Base-by-base conservation (phyloP, 352 stramenopile species). In the Thalassiosira livingstoniorum region DNA sequence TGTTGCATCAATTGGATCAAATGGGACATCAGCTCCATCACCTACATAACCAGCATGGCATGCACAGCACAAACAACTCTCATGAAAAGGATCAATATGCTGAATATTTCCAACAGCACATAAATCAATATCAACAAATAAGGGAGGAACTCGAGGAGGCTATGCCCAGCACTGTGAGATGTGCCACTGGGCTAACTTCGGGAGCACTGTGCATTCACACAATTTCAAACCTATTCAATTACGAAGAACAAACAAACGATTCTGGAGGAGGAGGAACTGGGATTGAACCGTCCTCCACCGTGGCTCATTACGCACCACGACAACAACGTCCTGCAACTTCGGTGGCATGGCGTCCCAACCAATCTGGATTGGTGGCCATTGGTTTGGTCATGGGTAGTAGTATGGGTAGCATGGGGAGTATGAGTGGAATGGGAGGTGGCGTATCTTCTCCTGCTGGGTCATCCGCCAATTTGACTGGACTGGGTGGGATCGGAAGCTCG, bases 151-250 rank as follows among this genome's bases (percentile, higher is more conserved):
- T n/a, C n/a, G 4, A 11, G 47, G 4, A 58, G 5, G 39, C 39
- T 29, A 27, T 63, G 15, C 34, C 63, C 13, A 21, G 39, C n/a
- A 47, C 45, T 18, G 66, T 85, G 25, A 37, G 71, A 78, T 82
- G 87, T 73, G 87, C 87, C 37, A 94, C 89, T 11, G 89, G 89
- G 62, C 63, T 91, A 5, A 90, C 83, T 1, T 91, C 77, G 10
- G 89, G 89, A 23, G 80, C 83, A 23, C 55, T 94, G 15, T 89
- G 81, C 66, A 76, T 94, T 47, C 89, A 94, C 67, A 73, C 75
- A 32, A 53, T 84, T 39, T 78, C 69, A 27, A 78, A 77, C 31
- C 39, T 87, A 68, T 68, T 87, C 86, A 47, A 84, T 57, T 35
- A 62, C 57, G 27, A 35, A 64, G 42, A 81, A 37, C 2, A 27